phyloP scores from a whole-genome alignment of 345 rosid genomes.

The Eucalyptus pumila region DNA sequence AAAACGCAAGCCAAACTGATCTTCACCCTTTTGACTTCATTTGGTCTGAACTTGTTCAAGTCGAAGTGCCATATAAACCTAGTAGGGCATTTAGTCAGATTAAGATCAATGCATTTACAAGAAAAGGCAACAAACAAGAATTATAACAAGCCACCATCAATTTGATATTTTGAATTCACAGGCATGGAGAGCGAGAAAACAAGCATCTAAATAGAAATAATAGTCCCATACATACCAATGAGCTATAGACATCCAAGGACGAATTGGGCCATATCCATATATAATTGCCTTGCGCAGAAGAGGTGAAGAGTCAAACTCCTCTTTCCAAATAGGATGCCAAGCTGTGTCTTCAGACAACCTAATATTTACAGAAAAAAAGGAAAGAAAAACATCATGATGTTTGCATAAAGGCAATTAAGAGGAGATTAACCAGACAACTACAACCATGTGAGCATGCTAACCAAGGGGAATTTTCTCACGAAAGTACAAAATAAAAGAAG shows the following conservation, averaged over 20 bases:
- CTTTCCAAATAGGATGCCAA: slow-evolving; percentile 78
- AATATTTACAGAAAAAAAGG: neutral
- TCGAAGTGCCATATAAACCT: slow-evolving; percentile 87
- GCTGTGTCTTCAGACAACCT: slow-evolving; percentile 92
- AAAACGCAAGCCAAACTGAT: slow-evolving; percentile 93
- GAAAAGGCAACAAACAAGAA: neutral
- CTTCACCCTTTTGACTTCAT: slow-evolving; percentile 75
- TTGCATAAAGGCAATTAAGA: neutral
- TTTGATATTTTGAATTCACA: neutral
- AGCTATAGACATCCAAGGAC: slow-evolving; percentile 96
- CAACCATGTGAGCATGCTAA: neutral
- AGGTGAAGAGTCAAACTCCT: slow-evolving; percentile 61
- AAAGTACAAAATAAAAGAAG: neutral
- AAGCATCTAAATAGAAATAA: neutral
- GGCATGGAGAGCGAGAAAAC: neutral
- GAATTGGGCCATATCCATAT: slow-evolving; percentile 78
- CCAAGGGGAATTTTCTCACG: neutral
- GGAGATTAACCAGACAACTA: neutral
- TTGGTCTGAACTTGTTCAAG: slow-evolving; percentile 75
- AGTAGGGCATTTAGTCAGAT: neutral
- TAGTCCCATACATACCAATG: slow-evolving; percentile 40
- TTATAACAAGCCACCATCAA: neutral
- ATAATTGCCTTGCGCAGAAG: slow-evolving; percentile 58
- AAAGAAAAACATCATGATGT: too few species aligned
- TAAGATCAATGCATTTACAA: neutral